phyloP scores from a whole-genome alignment of 129 eudicot species.

The Helichrysum umbraculigerum region DNA sequence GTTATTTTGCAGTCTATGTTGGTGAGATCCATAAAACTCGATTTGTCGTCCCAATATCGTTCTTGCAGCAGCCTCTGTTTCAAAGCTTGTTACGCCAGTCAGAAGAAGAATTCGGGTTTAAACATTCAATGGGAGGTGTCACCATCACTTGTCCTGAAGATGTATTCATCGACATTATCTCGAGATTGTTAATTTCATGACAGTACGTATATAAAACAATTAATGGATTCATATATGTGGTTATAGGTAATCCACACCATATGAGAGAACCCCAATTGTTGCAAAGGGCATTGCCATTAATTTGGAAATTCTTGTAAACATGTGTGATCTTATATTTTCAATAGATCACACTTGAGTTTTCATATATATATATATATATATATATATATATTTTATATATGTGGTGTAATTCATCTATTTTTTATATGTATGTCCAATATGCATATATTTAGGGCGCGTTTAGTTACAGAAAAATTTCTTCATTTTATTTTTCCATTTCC shows the following conservation, averaged over 20 bases:
- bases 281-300: too few species aligned
- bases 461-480: too few species aligned
- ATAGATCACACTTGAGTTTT: not conserved
- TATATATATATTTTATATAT: too few species aligned
- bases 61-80: constrained; percentile 46
- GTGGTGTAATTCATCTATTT: too few species aligned
- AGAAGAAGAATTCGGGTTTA: constrained; percentile 43
- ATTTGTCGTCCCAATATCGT: constrained; percentile 44
- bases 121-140: constrained; percentile 58
- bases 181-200: constrained; percentile 21
- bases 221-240: not conserved
- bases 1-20: constrained; percentile 58
- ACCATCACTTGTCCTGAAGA: constrained; percentile 58
- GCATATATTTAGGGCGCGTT: too few species aligned
- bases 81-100: constrained; percentile 43
- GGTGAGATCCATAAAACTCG: constrained; percentile 41
- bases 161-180: constrained; percentile 25
- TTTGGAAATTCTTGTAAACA: not conserved
- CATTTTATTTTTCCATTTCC: too few species aligned
- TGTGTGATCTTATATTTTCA: not conserved
- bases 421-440: too few species aligned
- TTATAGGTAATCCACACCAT: too few species aligned
- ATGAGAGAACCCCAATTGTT: too few species aligned
- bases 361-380: too few species aligned
- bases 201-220: not conserved